These are phyloP conservation scores for Hamigera avellanea DNA, from an alignment of 495 filamentous ascomycete genomes.

Conservation along the genomic window DNA sequence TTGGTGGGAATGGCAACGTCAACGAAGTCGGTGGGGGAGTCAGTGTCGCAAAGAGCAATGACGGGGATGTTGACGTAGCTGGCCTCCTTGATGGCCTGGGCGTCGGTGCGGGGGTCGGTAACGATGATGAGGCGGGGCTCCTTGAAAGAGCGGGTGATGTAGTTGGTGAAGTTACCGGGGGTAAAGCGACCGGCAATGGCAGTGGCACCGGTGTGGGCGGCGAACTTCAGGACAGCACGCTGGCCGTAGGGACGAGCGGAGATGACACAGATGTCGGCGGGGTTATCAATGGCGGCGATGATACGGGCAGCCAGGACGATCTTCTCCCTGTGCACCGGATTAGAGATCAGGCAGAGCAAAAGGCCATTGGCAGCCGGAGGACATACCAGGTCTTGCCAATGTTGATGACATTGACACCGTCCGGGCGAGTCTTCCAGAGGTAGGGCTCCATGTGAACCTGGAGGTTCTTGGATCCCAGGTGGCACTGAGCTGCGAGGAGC, in stretches of 20 bases:
- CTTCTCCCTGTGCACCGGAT: conserved; percentile 68
- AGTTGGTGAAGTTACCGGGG: conserved; percentile 99
- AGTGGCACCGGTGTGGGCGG: conserved; percentile 89
- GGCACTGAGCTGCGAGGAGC: conserved; percentile 91
- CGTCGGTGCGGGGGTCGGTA: conserved; percentile 97
- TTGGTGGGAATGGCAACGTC: conserved; percentile 99
- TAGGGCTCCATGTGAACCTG: conserved; percentile 99
- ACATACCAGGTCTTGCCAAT: conserved; percentile 98
- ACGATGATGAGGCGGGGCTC: conserved; percentile 99
- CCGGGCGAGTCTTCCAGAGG: conserved; percentile 96
- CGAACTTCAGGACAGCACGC: conserved; percentile 98
- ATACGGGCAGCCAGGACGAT: conserved; percentile 96
- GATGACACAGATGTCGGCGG: conserved; percentile 96
- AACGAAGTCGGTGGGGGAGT: conserved; percentile 98
- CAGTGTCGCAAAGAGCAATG: conserved; percentile 96
- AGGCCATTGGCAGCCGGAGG: conserved; percentile 1
- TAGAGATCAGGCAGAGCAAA: neutral
- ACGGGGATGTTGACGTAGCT: conserved; percentile 99
- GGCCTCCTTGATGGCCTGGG: conserved; percentile 99
- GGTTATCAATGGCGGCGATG: conserved; percentile 98
- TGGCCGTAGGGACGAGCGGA: conserved; percentile 98
- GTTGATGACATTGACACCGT: conserved; percentile 97
- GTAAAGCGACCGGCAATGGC: conserved; percentile 99
- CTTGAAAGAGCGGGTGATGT: conserved; percentile 99
- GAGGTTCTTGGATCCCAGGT: conserved; percentile 97